Conservation (phyloP, 768 basidiomycete species). For the Leccinum disarticulatum region DNA sequence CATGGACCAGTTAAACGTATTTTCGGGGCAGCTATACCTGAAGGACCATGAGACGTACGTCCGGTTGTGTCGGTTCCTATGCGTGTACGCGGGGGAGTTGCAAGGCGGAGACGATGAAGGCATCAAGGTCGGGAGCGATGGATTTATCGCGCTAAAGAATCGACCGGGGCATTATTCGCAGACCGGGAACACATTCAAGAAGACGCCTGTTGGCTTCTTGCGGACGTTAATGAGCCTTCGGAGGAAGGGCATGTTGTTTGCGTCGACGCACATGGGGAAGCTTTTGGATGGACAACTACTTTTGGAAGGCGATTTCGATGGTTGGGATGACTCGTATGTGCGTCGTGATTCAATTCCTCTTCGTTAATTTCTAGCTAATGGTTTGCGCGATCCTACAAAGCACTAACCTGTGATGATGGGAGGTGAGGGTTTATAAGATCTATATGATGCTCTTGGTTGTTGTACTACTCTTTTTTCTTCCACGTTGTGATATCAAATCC, state of each 20-base stretch:
- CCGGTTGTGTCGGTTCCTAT: background rate
- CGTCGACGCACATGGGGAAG: slow-evolving; percentile 42
- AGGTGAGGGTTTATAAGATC: background rate
- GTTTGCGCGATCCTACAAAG: background rate
- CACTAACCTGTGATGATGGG: background rate
- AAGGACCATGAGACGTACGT: slow-evolving; percentile 23
- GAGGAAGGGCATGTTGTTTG: slow-evolving; percentile 41
- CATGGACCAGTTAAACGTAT: background rate
- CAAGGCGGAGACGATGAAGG: background rate
- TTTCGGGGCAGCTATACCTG: background rate
- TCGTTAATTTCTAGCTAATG: background rate
- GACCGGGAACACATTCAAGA: slow-evolving; percentile 28
- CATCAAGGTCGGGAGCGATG: slow-evolving; percentile 6
- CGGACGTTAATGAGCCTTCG: slow-evolving; percentile 26
- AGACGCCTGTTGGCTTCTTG: slow-evolving; percentile 35
- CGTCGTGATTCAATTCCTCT: background rate
- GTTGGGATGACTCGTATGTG: background rate
- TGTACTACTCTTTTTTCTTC: background rate
- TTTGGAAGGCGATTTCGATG: slow-evolving; percentile 11
- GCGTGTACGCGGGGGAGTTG: background rate
- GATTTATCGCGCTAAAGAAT: background rate
- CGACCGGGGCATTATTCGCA: background rate
- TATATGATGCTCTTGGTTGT: background rate
- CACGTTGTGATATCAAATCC: background rate
- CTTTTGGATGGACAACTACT: slow-evolving; percentile 33